These are phyloP conservation scores for Aspergillus ustus DNA, from an alignment of 2,329 filamentous ascomycete genomes.

Conservation along the genomic window DNA sequence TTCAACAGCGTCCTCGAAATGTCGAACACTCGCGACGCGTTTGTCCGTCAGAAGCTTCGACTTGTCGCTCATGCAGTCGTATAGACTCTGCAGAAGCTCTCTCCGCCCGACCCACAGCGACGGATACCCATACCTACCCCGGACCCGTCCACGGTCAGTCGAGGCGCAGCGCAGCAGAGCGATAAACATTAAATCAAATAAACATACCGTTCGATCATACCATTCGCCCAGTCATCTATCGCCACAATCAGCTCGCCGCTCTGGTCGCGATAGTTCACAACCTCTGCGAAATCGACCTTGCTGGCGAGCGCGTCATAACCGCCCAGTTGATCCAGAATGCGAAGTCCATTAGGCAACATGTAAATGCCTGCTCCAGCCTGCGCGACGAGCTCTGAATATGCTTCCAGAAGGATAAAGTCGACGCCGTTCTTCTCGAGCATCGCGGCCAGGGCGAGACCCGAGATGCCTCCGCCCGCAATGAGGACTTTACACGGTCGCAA, in stretches of 20 bases:
- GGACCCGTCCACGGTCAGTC: neutral
- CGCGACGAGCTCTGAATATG: neutral
- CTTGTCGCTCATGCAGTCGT: neutral
- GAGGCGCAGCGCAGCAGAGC: no score
- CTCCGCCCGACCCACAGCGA: neutral
- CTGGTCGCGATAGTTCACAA: neutral
- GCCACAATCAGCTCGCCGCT: neutral
- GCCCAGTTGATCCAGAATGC: constrained; percentile 1
- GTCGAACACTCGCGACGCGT: neutral
- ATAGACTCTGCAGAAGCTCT: neutral
- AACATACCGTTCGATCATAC: neutral
- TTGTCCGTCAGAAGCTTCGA: neutral
- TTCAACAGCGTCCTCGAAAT: neutral
- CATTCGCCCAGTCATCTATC: neutral
- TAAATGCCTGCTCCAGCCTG: neutral
- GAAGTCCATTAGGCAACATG: neutral
- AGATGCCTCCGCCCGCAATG: neutral
- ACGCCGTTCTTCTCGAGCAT: constrained; percentile 1
- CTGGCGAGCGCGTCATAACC: neutral
- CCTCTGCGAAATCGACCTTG: neutral
- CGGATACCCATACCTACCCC: neutral
- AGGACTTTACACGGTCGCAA: neutral
- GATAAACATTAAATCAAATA: no score
- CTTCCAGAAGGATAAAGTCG: neutral
- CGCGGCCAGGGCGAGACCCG: neutral